Percentiles rank a stretch among this genome's conserved stretches.
These are phyloP conservation scores for Echinochloa phyllopogon DNA, from an alignment of 176 grass and related monocot genomes.

Conservation along the genomic window DNA sequence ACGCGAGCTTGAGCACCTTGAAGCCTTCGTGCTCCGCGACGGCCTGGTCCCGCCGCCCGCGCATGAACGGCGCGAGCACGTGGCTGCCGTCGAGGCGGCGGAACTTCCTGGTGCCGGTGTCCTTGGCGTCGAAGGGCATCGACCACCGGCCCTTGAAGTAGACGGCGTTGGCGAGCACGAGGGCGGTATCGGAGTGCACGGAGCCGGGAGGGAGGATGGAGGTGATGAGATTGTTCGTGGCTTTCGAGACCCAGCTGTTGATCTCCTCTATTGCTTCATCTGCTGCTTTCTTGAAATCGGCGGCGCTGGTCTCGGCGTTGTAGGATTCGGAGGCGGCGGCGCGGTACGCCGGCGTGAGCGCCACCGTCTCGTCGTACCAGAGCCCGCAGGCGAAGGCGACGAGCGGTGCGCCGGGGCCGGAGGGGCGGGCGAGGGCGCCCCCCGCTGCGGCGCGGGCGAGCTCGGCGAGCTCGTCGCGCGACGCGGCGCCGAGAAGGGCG, in stretches of 20 bases:
- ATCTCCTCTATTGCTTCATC: neutral
- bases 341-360: constrained; percentile 29
- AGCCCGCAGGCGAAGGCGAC: constrained; percentile 24
- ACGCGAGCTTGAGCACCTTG: neutral
- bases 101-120: neutral
- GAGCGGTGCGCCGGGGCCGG: neutral
- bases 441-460: neutral
- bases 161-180: constrained; percentile 45
- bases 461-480: neutral
- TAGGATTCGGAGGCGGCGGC: neutral
- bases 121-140: neutral
- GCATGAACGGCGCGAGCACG: constrained; percentile 14
- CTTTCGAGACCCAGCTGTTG: constrained; percentile 29
- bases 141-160: constrained; percentile 19
- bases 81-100: neutral
- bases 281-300: constrained; percentile 15
- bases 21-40: neutral
- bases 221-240: constrained; percentile 33
- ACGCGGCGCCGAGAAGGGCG: constrained; percentile 6
- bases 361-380: constrained; percentile 13
- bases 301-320: neutral
- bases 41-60: neutral
- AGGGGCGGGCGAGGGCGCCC: neutral
- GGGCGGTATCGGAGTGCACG: neutral
- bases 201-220: constrained; percentile 5